Conservation (phyloP, 352 stramenopile species). For the Globisporangium spiculum region DNA sequence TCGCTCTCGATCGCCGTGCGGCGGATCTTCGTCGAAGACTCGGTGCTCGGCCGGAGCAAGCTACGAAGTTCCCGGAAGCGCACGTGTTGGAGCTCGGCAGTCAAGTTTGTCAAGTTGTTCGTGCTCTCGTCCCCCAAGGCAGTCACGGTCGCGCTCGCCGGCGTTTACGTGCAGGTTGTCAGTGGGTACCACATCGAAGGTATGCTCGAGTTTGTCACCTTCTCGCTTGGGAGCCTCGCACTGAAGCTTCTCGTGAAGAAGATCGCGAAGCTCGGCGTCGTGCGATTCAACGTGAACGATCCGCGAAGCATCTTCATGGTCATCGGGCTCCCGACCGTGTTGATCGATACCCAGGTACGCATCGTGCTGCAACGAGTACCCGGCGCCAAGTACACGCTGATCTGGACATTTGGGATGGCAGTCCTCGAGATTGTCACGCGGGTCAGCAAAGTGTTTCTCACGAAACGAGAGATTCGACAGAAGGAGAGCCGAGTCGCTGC, state of each 20-base stretch:
- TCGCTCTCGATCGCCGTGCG: slow-evolving; percentile 1
- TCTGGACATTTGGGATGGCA: slow-evolving; percentile 25
- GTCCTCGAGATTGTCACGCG: slow-evolving; percentile 29
- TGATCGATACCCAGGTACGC: slow-evolving; percentile 44
- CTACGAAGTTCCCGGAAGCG: neutral
- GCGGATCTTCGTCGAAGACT: slow-evolving; percentile 6
- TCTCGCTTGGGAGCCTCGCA: slow-evolving; percentile 7
- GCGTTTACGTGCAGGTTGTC: slow-evolving; percentile 2
- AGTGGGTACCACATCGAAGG: neutral
- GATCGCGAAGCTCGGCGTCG: slow-evolving; percentile 24
- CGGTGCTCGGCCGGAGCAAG: neutral
- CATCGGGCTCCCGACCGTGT: slow-evolving; percentile 31
- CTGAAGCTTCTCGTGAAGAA: slow-evolving; percentile 33
- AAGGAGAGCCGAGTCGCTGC: neutral
- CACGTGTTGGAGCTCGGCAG: neutral
- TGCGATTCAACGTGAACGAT: slow-evolving; percentile 26
- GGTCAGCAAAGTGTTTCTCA: slow-evolving; percentile 16
- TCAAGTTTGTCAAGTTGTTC: neutral
- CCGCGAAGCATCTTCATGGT: slow-evolving; percentile 35
- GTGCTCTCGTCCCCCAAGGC: neutral
- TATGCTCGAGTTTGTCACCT: neutral
- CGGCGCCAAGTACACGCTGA: slow-evolving; percentile 21
- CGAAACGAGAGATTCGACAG: neutral
- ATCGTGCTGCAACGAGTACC: slow-evolving; percentile 28
- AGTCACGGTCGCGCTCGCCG: neutral